Evolutionary conservation across 169 alveolate species (phyloP), one percentile per base, ranked within the genome.

Genomic region (Cryptosporidium canis): DNA sequence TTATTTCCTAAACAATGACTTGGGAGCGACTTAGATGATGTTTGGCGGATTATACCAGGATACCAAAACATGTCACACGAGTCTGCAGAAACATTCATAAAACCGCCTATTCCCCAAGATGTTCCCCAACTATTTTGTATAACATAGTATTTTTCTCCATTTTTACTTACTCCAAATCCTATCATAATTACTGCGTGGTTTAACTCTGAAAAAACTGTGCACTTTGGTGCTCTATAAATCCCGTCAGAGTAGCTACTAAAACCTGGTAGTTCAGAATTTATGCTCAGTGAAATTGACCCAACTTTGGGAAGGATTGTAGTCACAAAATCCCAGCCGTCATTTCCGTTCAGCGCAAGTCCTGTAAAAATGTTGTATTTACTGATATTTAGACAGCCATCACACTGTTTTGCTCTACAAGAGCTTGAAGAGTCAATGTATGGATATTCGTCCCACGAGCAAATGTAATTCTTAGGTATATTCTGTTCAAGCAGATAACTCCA

Each of bases 171-270:
- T 44, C 91, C 91, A 41, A 37, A 85, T 33, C 92, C 92, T 1
- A 85, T 21, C 61, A 85, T 58, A 33, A 83, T 48, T 6, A 85
- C 92, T 35, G 92, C 92, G 63, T 85, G 92, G 64, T 85, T 83
- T 24, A 63, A 33, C n/a, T 77, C 92, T 21, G 56, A 21, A 11
- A 24, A n/a, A 24, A 58, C 16, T 35, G 87, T 58, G 65, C 87
- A 77, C 27, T 58, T 77, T 37, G 87, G 72, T 55, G 87, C 87
- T 29, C n/a, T 77, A 29, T 77, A 77, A 21, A 77, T 58, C 12
- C 87, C 87, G 11, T 63, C 87, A n/a, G 87, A 77, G 35, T 77
- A 77, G 24, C 72, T 61, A 11, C 48, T 37, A 58, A 77, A 61
- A 24, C 87, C 87, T 14, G 87, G 72, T 41, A 77, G n/a, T 39